Conservation (phyloP, 2,329 filamentous ascomycete species). For the Stachybotrys chlorohalonatus region DNA sequence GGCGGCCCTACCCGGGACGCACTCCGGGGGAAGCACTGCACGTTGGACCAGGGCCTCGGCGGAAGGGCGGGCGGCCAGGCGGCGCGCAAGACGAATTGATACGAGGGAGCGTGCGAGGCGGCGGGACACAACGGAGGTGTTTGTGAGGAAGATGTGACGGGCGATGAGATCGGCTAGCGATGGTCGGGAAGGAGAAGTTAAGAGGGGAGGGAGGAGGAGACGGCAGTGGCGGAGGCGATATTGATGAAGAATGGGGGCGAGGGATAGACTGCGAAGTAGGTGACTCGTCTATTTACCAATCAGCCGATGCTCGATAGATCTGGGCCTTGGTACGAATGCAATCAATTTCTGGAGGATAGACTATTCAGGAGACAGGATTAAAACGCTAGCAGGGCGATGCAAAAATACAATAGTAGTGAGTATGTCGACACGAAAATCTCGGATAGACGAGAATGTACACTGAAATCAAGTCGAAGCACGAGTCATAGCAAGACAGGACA, state of each 20-base stretch:
- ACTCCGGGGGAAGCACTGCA: constrained; percentile 57
- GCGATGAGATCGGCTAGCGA: constrained; percentile 52
- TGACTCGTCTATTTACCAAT: constrained; percentile 42
- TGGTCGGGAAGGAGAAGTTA: constrained; percentile 48
- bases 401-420: too few species aligned
- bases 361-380: too few species aligned
- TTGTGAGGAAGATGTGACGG: constrained; percentile 58
- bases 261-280: constrained; percentile 51
- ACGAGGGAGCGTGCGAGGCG: constrained; percentile 54
- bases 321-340: too few species aligned
- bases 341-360: too few species aligned
- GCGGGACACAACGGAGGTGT: constrained; percentile 56
- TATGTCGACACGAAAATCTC: too few species aligned
- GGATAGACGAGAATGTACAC: too few species aligned
- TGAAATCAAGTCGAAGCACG: background rate
- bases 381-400: too few species aligned
- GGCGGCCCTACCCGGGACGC: constrained; percentile 36
- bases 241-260: constrained; percentile 56
- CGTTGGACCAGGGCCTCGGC: constrained; percentile 51
- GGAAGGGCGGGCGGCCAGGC: constrained; percentile 50
- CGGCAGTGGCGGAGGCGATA: constrained; percentile 51
- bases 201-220: constrained; percentile 41
- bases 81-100: constrained; percentile 55
- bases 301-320: background rate
- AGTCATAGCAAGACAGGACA: background rate